phyloP scores from a whole-genome alignment of 345 rosid species.

The Populus pruinosa region DNA sequence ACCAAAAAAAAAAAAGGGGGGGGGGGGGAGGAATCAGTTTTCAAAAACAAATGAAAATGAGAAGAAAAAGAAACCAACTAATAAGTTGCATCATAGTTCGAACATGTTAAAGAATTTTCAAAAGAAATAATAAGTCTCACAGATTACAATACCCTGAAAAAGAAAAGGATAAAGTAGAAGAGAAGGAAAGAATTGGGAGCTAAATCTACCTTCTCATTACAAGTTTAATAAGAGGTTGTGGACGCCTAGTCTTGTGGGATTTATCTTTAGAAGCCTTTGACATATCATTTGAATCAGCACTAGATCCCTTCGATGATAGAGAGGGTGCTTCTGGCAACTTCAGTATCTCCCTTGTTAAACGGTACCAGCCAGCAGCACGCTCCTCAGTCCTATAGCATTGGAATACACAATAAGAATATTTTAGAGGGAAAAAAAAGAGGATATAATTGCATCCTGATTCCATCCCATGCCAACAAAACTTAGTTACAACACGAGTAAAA shows the following conservation, averaged over 20 bases:
- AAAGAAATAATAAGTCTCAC: background rate
- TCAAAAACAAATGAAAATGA: background rate
- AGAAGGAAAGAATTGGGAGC: background rate
- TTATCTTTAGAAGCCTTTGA: conserved; percentile 69
- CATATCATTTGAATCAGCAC: conserved; percentile 37
- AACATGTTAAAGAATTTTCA: background rate
- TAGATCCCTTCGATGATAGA: conserved; percentile 48
- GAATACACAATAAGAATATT: conserved; percentile 3
- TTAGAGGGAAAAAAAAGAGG: background rate
- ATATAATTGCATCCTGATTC: background rate
- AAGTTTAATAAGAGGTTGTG: conserved; percentile 92
- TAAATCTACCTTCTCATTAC: conserved; percentile 88
- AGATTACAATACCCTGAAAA: background rate
- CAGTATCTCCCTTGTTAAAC: conserved; percentile 91
- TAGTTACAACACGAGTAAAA: background rate
- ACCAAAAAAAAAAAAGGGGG: background rate
- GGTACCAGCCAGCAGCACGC: conserved; percentile 98
- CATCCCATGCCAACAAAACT: background rate
- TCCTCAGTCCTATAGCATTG: conserved; percentile 69
- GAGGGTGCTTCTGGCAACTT: conserved; percentile 95
- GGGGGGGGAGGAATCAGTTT: background rate
- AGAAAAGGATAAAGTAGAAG: background rate
- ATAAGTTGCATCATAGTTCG: background rate
- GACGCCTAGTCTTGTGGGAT: conserved; percentile 82
- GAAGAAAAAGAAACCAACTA: background rate